Base-by-base conservation (phyloP, 2,329 filamentous ascomycete species). In the Ascochyta clinopodiicola region DNA sequence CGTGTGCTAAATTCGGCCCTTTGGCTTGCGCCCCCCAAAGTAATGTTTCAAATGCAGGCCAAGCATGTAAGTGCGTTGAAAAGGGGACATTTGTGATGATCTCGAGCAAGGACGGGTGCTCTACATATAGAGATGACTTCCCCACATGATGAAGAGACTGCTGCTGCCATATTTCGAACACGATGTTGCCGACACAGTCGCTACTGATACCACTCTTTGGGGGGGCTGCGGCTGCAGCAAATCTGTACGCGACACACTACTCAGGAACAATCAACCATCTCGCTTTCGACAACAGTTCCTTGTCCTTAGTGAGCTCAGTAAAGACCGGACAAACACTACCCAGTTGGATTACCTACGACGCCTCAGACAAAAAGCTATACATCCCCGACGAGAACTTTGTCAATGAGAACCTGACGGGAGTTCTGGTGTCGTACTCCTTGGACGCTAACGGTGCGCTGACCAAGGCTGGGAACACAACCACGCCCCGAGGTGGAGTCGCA, bases 321-420 rank as follows among this genome's bases (percentile, higher is more conserved):
- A 63, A 59, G 29, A 63, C 67, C 2, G 64, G 64, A 2, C 71
- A 72, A 50, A 62, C 50, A 7, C 45, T 72, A 24, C 68, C 70
- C 12, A 69, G 66, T 29, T 74, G 70, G 70, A 66, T 74, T 3
- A 72, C 70, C 17, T 73, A 68, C 21, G 71, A 73, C 49, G 47
- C 56, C 17, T 51, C 58, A 2, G 63, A 63, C 37, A 69, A 71
- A 42, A 64, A 60, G 8, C 44, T 72, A 8, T 72, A 73, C 49
- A 55, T 71, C 12, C 57, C 69, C 1, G 70, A 72, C 47, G 71
- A 73, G 57, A 63, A 57, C 34, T 48, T 63, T 25, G 63, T 66
- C 44, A 44, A 56, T 6, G 57, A 52, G 6, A 25, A 54, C n/a
- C 43, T 51, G n/a, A 49, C 56, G 19, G 69, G 60, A 50, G 56